Evolutionary conservation across 2,329 filamentous ascomycete genomes (phyloP).

Genomic region (Trichoderma citrinoviride): DNA sequence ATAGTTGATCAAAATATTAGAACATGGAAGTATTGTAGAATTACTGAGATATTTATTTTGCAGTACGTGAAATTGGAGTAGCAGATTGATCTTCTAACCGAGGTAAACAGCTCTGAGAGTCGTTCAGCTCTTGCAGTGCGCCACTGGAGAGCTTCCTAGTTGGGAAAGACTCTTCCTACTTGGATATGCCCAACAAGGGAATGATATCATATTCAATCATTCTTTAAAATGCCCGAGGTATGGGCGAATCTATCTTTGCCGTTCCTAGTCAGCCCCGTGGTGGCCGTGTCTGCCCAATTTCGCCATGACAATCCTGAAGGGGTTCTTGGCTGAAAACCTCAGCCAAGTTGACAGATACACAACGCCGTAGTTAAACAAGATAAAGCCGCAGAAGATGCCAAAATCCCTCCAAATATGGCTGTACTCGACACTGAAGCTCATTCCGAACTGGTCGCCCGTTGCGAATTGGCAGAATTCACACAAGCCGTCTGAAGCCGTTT

Average conservation of each 20-base stretch:
- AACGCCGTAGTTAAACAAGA: slow-evolving; percentile 58
- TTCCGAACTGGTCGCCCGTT: slow-evolving; percentile 59
- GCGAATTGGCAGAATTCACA: slow-evolving; percentile 65
- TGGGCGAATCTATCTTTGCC: neutral
- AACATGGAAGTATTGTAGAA: too few relatives aligned
- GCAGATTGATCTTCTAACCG: too few relatives aligned
- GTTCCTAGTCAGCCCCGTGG: neutral
- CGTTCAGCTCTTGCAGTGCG: too few relatives aligned
- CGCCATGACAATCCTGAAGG: slow-evolving; percentile 28
- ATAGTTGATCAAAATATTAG: too few relatives aligned
- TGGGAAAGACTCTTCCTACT: too few relatives aligned
- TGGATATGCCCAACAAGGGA: too few relatives aligned
- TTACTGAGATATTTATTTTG: too few relatives aligned
- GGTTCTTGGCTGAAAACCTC: slow-evolving; percentile 41
- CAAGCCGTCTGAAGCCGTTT: slow-evolving; percentile 50
- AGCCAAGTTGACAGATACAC: slow-evolving; percentile 42
- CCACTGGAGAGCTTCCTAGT: too few relatives aligned
- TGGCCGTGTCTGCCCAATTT: neutral
- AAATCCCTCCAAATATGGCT: slow-evolving; percentile 64
- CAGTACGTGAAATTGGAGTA: too few relatives aligned
- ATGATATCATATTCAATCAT: too few relatives aligned
- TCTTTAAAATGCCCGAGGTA: too few relatives aligned
- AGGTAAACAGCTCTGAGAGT: too few relatives aligned
- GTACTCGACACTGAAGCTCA: slow-evolving; percentile 59
- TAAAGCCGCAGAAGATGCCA: slow-evolving; percentile 61